Evolutionary conservation across 257 asterid genomes (phyloP).

Genomic region (Solanum corneliomulleri): DNA sequence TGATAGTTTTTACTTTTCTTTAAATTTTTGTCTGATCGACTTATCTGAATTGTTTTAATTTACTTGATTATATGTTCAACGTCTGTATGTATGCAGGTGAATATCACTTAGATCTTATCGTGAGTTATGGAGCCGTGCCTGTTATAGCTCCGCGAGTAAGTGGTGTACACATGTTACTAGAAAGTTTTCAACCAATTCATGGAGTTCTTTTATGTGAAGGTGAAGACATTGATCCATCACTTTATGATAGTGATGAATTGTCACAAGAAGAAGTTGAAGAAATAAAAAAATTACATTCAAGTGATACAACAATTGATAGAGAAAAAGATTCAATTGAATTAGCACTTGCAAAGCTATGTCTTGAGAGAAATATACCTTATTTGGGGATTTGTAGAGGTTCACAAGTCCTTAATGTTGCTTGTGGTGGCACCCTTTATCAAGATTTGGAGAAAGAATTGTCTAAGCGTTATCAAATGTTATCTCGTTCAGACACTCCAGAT

Average conservation of each 20-base stretch:
- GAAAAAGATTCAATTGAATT: constrained; percentile 82
- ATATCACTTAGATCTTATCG: constrained; percentile 69
- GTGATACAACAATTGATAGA: constrained; percentile 63
- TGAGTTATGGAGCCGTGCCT: constrained; percentile 73
- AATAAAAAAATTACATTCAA: constrained; percentile 37
- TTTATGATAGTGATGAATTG: constrained; percentile 38
- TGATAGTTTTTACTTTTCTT: neutral
- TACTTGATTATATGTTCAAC: neutral
- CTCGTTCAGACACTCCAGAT: neutral
- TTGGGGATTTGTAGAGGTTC: constrained; percentile 89
- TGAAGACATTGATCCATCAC: constrained; percentile 78
- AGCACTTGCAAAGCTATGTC: constrained; percentile 67
- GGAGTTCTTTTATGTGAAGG: constrained; percentile 92
- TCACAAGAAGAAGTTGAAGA: constrained; percentile 59
- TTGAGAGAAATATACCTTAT: constrained; percentile 77
- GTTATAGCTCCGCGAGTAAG: constrained; percentile 74
- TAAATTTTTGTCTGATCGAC: neutral
- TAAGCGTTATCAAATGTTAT: neutral
- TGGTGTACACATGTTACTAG: constrained; percentile 58
- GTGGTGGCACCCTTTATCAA: constrained; percentile 85
- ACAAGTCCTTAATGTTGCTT: constrained; percentile 81
- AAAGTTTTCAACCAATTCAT: constrained; percentile 81
- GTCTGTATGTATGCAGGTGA: constrained; percentile 35
- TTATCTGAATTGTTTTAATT: neutral
- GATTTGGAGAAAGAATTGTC: constrained; percentile 56